Conservation (phyloP, 2,329 filamentous ascomycete genomes). For the Ophiostoma quercus region DNA sequence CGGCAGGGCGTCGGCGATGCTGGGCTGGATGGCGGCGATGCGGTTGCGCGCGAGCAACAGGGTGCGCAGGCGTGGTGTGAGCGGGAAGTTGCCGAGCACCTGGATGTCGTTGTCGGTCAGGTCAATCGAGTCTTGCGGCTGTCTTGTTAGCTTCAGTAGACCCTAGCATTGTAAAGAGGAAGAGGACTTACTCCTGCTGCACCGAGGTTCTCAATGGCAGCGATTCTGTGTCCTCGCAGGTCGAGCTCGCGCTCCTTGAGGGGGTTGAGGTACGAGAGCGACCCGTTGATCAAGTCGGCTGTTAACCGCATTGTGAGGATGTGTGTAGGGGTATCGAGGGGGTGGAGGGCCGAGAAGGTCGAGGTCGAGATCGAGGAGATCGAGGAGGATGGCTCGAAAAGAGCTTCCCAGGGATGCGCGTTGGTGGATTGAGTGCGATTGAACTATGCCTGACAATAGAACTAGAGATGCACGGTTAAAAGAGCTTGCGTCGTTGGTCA, state of each 20-base stretch:
- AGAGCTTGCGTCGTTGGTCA: background rate
- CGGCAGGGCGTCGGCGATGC: conserved; percentile 69
- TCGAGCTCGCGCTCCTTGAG: conserved; percentile 98
- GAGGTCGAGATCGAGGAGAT: background rate
- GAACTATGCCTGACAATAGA: background rate
- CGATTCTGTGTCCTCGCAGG: conserved; percentile 98
- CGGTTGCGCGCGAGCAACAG: conserved; percentile 88
- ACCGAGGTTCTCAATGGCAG: conserved; percentile 94
- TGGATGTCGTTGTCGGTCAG: conserved; percentile 97
- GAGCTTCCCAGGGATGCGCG: background rate
- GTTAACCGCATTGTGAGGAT: conserved; percentile 76
- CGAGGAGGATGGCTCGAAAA: background rate
- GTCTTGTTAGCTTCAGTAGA: conserved; percentile 13
- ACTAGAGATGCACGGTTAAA: background rate
- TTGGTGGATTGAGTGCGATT: background rate
- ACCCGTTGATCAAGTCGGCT: conserved; percentile 86
- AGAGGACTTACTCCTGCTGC: conserved; percentile 70
- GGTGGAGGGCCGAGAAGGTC: background rate
- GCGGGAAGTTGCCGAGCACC: conserved; percentile 83
- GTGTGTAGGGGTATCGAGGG: background rate
- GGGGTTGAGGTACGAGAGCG: conserved; percentile 96
- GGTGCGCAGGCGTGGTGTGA: conserved; percentile 80
- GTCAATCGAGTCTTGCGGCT: conserved; percentile 96
- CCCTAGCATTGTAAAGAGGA: background rate
- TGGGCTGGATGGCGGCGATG: conserved; percentile 72